Evolutionary conservation across 2,329 filamentous ascomycete species (phyloP).

Genomic region (Curvularia lunata): DNA sequence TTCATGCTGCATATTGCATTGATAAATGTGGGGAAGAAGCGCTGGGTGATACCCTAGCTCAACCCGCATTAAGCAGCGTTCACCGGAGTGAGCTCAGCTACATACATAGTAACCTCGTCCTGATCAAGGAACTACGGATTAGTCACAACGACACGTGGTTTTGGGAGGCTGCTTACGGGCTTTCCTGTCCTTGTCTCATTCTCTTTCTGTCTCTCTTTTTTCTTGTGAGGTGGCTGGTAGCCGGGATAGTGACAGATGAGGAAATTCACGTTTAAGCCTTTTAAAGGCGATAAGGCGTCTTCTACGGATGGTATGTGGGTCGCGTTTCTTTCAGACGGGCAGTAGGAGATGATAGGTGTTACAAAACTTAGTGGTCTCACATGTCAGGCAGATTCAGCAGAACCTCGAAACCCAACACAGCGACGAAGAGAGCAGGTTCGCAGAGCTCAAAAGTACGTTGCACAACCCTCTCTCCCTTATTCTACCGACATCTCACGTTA

Average conservation of each 20-base stretch:
- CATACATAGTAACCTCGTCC: too few species aligned
- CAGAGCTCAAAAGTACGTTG: background rate
- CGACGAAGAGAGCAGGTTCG: slow-evolving; percentile 2
- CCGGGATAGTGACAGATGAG: background rate
- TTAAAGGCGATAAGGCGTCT: slow-evolving; percentile 10
- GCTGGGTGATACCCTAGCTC: too few species aligned
- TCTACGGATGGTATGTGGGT: slow-evolving; percentile 5
- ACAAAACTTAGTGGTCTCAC: background rate
- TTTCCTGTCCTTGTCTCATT: background rate
- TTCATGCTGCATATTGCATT: too few species aligned
- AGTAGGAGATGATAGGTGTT: too few species aligned
- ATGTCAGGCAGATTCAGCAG: background rate
- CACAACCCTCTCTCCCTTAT: background rate
- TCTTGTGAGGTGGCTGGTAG: background rate
- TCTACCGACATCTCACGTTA: background rate
- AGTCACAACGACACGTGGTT: background rate
- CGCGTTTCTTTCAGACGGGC: background rate
- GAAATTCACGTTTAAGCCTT: slow-evolving; percentile 27
- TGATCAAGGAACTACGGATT: too few species aligned
- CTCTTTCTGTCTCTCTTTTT: background rate
- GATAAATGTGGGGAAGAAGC: too few species aligned
- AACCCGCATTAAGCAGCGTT: too few species aligned
- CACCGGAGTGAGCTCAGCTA: background rate
- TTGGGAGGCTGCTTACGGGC: background rate
- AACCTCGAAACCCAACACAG: background rate